Evolutionary conservation across 352 stramenopile species (phyloP).

Genomic region (Globisporangium orthogonon): DNA sequence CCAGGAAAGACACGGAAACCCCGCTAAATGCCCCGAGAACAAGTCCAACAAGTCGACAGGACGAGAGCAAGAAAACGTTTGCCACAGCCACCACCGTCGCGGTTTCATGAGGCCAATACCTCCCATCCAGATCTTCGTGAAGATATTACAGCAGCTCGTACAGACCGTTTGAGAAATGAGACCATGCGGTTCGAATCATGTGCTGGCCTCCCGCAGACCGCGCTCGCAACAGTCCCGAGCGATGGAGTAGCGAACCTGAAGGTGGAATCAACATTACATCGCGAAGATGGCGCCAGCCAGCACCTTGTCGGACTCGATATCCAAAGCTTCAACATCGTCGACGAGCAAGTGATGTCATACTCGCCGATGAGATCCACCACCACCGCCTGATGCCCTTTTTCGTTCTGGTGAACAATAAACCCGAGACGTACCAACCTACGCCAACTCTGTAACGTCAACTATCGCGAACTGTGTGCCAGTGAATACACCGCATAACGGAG

Average conservation of each 20-base stretch:
- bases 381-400: conserved; percentile 2
- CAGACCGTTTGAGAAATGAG: neutral
- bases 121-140: too few relatives aligned
- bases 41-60: neutral
- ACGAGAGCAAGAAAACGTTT: neutral
- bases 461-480: too few relatives aligned
- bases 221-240: neutral
- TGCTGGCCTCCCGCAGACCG: conserved; percentile 1
- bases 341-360: neutral
- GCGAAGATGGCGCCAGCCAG: neutral
- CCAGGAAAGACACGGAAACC: neutral
- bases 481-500: too few relatives aligned
- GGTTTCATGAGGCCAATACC: too few relatives aligned
- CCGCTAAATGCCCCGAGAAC: neutral
- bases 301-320: conserved; percentile 4
- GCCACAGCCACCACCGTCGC: too few relatives aligned
- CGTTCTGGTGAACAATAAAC: neutral
- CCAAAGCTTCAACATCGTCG: neutral
- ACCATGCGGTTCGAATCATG: neutral
- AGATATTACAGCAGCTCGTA: neutral
- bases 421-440: too few relatives aligned
- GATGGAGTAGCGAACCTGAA: neutral
- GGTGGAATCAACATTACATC: neutral
- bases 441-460: too few relatives aligned
- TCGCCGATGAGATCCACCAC: neutral